Percentiles rank a stretch among this genome's conserved stretches.
These are phyloP conservation scores for Talaromyces sp. DNA, from an alignment of 2,329 filamentous ascomycete species.

Conservation along the genomic window DNA sequence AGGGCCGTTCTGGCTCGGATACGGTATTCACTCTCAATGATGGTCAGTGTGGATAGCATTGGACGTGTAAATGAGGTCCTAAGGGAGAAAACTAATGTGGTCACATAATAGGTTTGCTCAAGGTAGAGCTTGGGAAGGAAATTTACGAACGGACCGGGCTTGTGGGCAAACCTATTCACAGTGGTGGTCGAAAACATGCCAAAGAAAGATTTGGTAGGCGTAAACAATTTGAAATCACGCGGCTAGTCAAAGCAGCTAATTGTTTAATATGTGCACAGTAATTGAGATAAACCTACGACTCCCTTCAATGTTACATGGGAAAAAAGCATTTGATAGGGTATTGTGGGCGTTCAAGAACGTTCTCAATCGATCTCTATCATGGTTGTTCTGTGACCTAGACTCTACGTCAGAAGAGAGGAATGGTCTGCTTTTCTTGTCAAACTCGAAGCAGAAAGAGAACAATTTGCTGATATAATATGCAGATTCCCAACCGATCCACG, in stretches of 20 bases:
- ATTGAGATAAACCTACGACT: slow-evolving; percentile 75
- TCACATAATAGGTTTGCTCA: slow-evolving; percentile 62
- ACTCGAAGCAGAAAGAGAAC: neutral
- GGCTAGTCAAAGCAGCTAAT: neutral
- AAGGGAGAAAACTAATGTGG: neutral
- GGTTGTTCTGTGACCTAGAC: slow-evolving; percentile 73
- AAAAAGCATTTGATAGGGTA: slow-evolving; percentile 78
- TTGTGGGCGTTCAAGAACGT: slow-evolving; percentile 79
- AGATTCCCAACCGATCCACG: slow-evolving; percentile 38
- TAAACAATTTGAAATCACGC: neutral
- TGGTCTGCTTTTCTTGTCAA: slow-evolving; percentile 43
- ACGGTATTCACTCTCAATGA: slow-evolving; percentile 72
- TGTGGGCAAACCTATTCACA: slow-evolving; percentile 66
- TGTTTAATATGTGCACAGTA: slow-evolving; percentile 51
- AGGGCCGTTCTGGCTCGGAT: slow-evolving; percentile 70
- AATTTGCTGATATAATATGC: slow-evolving; percentile 6
- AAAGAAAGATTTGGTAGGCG: slow-evolving; percentile 74
- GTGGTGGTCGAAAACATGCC: slow-evolving; percentile 62
- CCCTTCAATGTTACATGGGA: slow-evolving; percentile 78
- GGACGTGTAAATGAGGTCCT: too few species aligned
- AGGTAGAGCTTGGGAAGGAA: slow-evolving; percentile 76
- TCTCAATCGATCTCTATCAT: slow-evolving; percentile 67
- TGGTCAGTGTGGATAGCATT: slow-evolving; percentile 55
- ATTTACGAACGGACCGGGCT: slow-evolving; percentile 83
- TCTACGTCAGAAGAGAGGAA: slow-evolving; percentile 32